Evolutionary conservation across 768 basidiomycete species (phyloP).

Genomic region (Rhizopogon vesiculosus): DNA sequence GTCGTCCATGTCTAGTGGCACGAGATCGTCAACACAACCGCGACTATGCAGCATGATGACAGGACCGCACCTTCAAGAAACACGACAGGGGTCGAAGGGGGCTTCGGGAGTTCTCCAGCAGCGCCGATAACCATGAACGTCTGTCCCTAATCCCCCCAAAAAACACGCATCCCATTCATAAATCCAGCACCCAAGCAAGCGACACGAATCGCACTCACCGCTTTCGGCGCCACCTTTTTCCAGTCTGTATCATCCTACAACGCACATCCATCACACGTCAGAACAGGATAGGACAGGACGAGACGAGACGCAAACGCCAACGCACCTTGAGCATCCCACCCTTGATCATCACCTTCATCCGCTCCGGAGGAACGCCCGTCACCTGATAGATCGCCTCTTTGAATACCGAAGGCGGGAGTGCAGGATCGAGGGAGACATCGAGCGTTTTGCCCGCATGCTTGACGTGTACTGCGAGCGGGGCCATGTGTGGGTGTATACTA

Average conservation of each 20-base stretch:
- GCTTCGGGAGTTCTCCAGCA: constrained; percentile 86
- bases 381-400: constrained; percentile 77
- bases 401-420: constrained; percentile 66
- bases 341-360: constrained; percentile 98
- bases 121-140: constrained; percentile 92
- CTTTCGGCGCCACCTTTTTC: constrained; percentile 79
- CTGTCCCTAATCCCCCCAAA: constrained; percentile 53
- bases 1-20: constrained; percentile 74
- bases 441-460: constrained; percentile 87
- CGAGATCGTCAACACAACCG: neutral
- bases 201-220: constrained; percentile 39
- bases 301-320: neutral
- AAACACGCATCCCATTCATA: neutral
- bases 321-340: constrained; percentile 84
- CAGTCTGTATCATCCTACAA: constrained; percentile 81
- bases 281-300: neutral
- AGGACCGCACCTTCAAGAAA: constrained; percentile 72
- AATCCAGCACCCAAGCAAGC: too few relatives aligned
- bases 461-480: constrained; percentile 70
- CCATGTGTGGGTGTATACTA: constrained; percentile 35
- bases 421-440: constrained; percentile 67
- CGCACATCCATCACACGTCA: neutral
- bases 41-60: constrained; percentile 5
- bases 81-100: constrained; percentile 71
- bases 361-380: constrained; percentile 84